Evolutionary conservation across 371 early-diverging fungal species (phyloP), one percentile per base, ranked within the genome.

Genomic region (Syncephalastrum monosporum): DNA sequence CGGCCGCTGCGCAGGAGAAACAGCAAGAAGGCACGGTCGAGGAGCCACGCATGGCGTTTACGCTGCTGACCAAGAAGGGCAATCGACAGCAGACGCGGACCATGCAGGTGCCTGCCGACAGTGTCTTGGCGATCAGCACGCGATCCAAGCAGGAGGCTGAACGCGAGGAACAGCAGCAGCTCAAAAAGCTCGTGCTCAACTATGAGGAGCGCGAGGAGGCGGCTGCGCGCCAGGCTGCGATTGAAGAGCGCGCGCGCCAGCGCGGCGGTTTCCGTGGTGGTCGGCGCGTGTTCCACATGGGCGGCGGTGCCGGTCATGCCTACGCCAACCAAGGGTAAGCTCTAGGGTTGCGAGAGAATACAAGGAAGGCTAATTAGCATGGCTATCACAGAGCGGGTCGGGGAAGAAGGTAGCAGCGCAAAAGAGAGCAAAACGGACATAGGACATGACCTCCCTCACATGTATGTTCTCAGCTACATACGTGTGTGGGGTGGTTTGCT

Each of bases 161-260:
- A 47, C 82, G 89, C 43, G 91, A 91, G 61, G 97, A 96, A 69
- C 89, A 91, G 56, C 85, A 84, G 63, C 91, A 91, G 46, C 79
- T 97, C 64, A 97, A 97, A 68, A 79, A 88, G 56, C 71, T 96
- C 15, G 98, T 97, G 3, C 77, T 97, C 45, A 89, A 83, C 60
- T 96, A 94, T 55, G 95, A 95, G 65, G 89, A 91, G 51, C 79
- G 92, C 24, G 94, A 92, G 56, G 86, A 82, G 53, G 83, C 85
- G 24, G 82, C 84, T 27, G 79, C 80, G 38, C 74, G 83, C 38
- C 81, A 79, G 68, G 77, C 66, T 48, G 75, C 68, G 15, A 27
- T 56, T 24, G 75, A 78, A 48, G 76, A 74, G 47, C 64, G 69
- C 15, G 60, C 57, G 53, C 69, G 63, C 48, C 60, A 67, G 45